Percentiles rank a stretch among this genome's conserved stretches.
Evolutionary conservation across 805 yeast genomes (phyloP).

Genomic region (Yarrowia sp.): DNA sequence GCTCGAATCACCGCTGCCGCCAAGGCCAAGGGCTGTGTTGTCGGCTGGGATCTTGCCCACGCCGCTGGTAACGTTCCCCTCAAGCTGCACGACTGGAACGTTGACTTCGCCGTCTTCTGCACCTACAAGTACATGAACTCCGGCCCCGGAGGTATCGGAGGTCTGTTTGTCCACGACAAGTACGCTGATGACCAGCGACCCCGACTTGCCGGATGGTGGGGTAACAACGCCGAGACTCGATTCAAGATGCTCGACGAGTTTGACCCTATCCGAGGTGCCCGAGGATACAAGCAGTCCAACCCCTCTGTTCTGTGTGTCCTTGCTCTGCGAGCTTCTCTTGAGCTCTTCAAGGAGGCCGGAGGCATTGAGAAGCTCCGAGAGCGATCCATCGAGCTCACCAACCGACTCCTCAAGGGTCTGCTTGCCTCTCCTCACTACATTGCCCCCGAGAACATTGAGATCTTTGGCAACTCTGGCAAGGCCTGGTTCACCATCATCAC

Average conservation of each 20-base stretch:
- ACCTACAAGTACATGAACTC: conserved; percentile 86
- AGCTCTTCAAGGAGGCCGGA: conserved; percentile 57
- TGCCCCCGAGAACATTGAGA: conserved; percentile 32
- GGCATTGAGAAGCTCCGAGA: conserved; percentile 59
- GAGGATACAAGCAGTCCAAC: conserved; percentile 85
- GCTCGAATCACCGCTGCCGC: conserved; percentile 63
- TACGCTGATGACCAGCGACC: conserved; percentile 45
- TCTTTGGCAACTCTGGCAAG: conserved; percentile 21
- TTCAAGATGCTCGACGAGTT: conserved; percentile 78
- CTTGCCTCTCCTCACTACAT: conserved; percentile 49
- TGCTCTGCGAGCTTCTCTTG: conserved; percentile 63
- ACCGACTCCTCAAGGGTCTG: conserved; percentile 52
- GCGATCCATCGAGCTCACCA: conserved; percentile 59
- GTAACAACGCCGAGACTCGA: conserved; percentile 66
- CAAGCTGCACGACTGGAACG: conserved; percentile 78
- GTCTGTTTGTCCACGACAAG: conserved; percentile 70
- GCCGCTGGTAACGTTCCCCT: conserved; percentile 86
- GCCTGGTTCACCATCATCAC: conserved; percentile 69
- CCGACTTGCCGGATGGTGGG: conserved; percentile 97
- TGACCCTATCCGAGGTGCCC: conserved; percentile 80
- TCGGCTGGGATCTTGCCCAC: conserved; percentile 96
- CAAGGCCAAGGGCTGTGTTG: conserved; percentile 49
- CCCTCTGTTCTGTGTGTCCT: conserved; percentile 87
- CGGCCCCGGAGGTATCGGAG: conserved; percentile 94
- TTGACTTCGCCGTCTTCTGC: conserved; percentile 95